A percentile compares a stretch with the other conserved stretches of the same genome.
Evolutionary conservation across 2,329 filamentous ascomycete species (phyloP).

Genomic region (Aureobasidium sp.): DNA sequence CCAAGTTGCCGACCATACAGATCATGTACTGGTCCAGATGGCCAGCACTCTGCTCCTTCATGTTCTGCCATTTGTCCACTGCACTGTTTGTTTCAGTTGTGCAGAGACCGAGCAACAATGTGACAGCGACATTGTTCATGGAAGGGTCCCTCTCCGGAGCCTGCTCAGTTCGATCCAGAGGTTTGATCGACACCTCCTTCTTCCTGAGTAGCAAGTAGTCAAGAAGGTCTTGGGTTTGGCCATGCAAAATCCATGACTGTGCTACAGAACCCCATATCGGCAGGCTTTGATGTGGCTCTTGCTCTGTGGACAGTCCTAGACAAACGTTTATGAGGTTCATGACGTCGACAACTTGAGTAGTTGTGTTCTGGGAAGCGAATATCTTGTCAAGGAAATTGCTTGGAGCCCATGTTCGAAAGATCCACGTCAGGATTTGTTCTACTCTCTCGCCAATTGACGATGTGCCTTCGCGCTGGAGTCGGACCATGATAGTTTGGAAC

Average conservation of each 20-base stretch:
- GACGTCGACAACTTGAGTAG: conserved; percentile 57
- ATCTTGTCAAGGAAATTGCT: conserved; percentile 54
- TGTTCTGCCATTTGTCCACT: conserved; percentile 3
- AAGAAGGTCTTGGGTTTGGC: conserved; percentile 34
- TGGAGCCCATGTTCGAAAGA: conserved; percentile 73
- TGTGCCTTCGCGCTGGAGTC: conserved; percentile 59
- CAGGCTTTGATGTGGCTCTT: conserved; percentile 24
- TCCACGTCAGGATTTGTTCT: conserved; percentile 70
- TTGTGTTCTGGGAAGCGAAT: conserved; percentile 57
- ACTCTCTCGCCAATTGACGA: conserved; percentile 59
- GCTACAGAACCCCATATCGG: conserved; percentile 34
- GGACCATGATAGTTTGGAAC: conserved; percentile 60
- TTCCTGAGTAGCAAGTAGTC: conserved; percentile 41
- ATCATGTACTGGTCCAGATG: conserved; percentile 42
- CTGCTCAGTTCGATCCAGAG: neutral
- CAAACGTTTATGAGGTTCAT: conserved; percentile 62
- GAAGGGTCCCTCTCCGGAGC: neutral
- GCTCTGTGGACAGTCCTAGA: conserved; percentile 43
- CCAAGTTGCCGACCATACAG: conserved; percentile 42
- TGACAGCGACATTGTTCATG: neutral
- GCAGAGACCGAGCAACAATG: conserved; percentile 2
- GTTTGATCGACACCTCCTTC: neutral
- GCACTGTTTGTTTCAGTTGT: neutral
- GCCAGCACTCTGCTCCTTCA: neutral
- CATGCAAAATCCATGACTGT: conserved; percentile 36